Percentiles rank a stretch among this genome's conserved stretches.
Conservation (phyloP, 805 yeast genomes). For the Cyberlindnera mycetangii region DNA sequence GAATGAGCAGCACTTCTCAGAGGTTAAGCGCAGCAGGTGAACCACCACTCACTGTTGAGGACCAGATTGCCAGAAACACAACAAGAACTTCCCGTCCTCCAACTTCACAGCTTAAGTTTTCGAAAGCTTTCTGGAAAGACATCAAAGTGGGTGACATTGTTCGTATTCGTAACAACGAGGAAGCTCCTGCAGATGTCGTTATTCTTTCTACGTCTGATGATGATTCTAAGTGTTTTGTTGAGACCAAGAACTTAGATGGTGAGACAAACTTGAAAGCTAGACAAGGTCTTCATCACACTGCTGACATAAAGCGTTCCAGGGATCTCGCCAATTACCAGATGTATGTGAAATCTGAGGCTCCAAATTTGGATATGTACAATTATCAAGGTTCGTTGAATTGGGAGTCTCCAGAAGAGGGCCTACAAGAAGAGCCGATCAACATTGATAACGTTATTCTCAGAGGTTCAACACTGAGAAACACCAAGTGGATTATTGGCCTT, state of each 20-base stretch:
- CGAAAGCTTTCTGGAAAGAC: slow-evolving; percentile 55
- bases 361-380: slow-evolving; percentile 69
- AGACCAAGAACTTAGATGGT: slow-evolving; percentile 81
- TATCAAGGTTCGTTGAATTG: slow-evolving; percentile 68
- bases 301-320: slow-evolving; percentile 42
- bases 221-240: slow-evolving; percentile 68
- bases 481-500: slow-evolving; percentile 77
- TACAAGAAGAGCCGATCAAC: slow-evolving; percentile 54
- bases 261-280: slow-evolving; percentile 73
- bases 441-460: slow-evolving; percentile 66
- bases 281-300: slow-evolving; percentile 61
- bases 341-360: slow-evolving; percentile 76
- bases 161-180: slow-evolving; percentile 69
- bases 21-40: neutral
- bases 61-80: slow-evolving; percentile 8
- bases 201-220: slow-evolving; percentile 57
- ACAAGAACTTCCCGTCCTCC: slow-evolving; percentile 1
- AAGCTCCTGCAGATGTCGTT: slow-evolving; percentile 73
- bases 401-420: slow-evolving; percentile 35
- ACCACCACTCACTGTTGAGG: slow-evolving; percentile 7
- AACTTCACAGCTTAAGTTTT: slow-evolving; percentile 25
- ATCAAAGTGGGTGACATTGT: slow-evolving; percentile 72
- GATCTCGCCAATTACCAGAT: slow-evolving; percentile 50
- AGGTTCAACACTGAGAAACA: slow-evolving; percentile 73
- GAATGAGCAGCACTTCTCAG: slow-evolving; percentile 4